Evolutionary conservation across 129 eudicot species (phyloP).

Genomic region (Centaurea solstitialis): DNA sequence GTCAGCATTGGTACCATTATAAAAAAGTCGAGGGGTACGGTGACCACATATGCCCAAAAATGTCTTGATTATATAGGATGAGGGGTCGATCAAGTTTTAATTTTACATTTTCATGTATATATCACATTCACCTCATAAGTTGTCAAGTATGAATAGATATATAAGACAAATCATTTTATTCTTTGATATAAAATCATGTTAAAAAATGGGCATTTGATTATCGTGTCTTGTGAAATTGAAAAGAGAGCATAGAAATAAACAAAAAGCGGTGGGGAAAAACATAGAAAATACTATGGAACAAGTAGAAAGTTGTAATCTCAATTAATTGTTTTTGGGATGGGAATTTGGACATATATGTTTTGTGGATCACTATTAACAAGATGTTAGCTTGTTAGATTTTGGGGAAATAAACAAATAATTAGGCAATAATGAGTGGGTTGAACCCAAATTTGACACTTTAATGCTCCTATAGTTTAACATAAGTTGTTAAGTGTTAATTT

Average conservation of each 20-base stretch:
- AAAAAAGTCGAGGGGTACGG: not conserved
- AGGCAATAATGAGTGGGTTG: not conserved
- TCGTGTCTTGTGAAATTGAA: constrained; percentile 24
- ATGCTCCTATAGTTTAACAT: not conserved
- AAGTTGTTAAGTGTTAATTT: not conserved
- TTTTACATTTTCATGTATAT: not conserved
- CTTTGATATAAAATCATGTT: not conserved
- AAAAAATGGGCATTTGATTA: constrained; percentile 2
- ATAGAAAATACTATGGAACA: constrained; percentile 24
- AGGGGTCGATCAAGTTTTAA: not conserved
- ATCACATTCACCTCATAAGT: not conserved
- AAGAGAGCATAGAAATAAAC: constrained; percentile 18
- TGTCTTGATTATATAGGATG: not conserved
- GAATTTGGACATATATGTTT: constrained; percentile 29
- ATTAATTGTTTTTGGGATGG: constrained; percentile 32
- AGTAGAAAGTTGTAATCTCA: constrained; percentile 29
- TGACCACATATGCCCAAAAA: not conserved
- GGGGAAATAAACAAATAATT: not conserved
- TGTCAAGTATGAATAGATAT: not conserved
- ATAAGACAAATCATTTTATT: not conserved
- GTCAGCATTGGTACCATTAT: not conserved
- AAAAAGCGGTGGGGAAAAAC: constrained; percentile 23
- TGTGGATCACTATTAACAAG: constrained; percentile 12
- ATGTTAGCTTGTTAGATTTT: not conserved
- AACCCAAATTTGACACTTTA: not conserved